Evolutionary conservation across 176 grass and related monocot genomes (phyloP).

Genomic region (Juncus inflexus): DNA sequence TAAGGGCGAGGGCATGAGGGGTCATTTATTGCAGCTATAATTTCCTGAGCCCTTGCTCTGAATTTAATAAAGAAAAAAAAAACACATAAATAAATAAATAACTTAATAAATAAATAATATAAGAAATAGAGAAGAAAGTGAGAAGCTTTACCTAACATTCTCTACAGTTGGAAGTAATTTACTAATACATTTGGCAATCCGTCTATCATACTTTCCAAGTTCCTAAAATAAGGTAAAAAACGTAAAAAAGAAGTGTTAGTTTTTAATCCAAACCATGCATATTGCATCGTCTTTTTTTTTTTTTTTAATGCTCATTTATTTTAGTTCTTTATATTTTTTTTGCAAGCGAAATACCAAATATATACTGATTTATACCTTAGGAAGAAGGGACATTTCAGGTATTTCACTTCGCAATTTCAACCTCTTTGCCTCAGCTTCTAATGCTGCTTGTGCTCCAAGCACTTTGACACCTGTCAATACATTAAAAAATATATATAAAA

Average conservation of each 20-base stretch:
- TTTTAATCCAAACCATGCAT: too few relatives aligned
- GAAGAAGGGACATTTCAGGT: constrained; percentile 36
- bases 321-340: neutral
- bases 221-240: constrained; percentile 32
- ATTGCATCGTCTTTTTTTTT: too few relatives aligned
- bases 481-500: constrained; percentile 17
- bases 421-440: constrained; percentile 60
- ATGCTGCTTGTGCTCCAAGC: constrained; percentile 58
- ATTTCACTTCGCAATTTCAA: constrained; percentile 58
- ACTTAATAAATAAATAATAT: constrained; percentile 1
- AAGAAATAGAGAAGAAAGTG: neutral
- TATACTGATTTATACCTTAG: constrained; percentile 45
- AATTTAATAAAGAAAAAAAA: constrained; percentile 12
- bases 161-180: constrained; percentile 63
- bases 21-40: constrained; percentile 31
- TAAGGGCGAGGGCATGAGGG: constrained; percentile 25
- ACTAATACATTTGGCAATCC: constrained; percentile 60
- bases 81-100: constrained; percentile 6
- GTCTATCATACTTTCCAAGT: constrained; percentile 49
- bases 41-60: constrained; percentile 42
- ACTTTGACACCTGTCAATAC: constrained; percentile 55
- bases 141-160: constrained; percentile 48
- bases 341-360: neutral
- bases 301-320: neutral
- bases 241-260: too few relatives aligned